These are phyloP conservation scores for Houttuynia cordata DNA, from an alignment of 164 flowering plant species.

Conservation along the genomic window DNA sequence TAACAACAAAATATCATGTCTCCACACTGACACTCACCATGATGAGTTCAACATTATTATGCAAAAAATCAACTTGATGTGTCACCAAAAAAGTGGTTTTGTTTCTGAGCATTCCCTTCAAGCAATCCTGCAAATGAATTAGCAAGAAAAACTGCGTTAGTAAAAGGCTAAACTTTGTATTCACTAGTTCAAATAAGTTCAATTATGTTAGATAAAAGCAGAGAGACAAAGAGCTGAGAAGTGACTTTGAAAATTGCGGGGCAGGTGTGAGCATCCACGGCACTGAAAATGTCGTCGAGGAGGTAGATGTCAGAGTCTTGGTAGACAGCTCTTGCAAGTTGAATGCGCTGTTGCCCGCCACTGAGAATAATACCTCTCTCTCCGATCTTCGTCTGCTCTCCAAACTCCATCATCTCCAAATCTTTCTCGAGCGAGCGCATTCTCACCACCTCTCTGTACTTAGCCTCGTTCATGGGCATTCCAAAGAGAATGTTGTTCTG, in stretches of 20 bases:
- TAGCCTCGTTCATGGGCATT: conserved; percentile 51
- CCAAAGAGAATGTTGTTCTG: conserved; percentile 86
- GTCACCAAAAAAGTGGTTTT: conserved; percentile 91
- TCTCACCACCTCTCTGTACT: conserved; percentile 55
- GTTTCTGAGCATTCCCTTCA: conserved; percentile 61
- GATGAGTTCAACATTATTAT: conserved; percentile 78
- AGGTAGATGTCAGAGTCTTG: conserved; percentile 87
- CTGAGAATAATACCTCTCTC: conserved; percentile 98
- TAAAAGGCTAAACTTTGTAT: too few species aligned
- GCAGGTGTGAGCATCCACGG: conserved; percentile 98
- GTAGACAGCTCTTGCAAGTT: conserved; percentile 93
- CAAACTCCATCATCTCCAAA: conserved; percentile 92
- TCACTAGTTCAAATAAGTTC: too few species aligned
- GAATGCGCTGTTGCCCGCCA: conserved; percentile 97
- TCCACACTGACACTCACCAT: conserved; percentile 30
- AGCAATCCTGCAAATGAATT: conserved; percentile 58
- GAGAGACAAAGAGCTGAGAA: neutral
- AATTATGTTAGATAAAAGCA: too few species aligned
- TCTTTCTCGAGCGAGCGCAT: conserved; percentile 83
- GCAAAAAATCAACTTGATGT: conserved; percentile 94
- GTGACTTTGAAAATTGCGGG: conserved; percentile 85
- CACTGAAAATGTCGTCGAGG: conserved; percentile 94
- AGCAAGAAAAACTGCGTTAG: neutral
- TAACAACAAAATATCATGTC: neutral
- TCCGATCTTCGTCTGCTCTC: conserved; percentile 97